Evolutionary conservation across 169 alveolate genomes (phyloP).

Genomic region (Babesia ovata): DNA sequence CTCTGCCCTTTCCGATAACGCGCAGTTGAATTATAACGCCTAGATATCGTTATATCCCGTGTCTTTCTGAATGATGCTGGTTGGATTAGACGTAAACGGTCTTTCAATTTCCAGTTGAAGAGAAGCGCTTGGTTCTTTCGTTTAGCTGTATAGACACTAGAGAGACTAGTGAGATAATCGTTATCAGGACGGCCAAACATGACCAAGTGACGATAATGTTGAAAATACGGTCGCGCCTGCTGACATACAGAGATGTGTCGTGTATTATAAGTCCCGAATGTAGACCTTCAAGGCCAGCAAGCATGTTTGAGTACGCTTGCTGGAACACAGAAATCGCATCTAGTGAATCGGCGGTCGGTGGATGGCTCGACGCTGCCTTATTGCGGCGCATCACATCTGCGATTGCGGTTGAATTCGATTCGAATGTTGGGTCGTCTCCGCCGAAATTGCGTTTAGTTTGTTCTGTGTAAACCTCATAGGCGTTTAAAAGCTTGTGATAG

Average conservation of each 20-base stretch:
- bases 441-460: neutral
- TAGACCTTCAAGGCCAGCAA: neutral
- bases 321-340: slow-evolving; percentile 26
- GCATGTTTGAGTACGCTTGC: slow-evolving; percentile 11
- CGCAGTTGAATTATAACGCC: no score
- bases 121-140: no score
- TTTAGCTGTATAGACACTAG: neutral
- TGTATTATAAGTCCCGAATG: slow-evolving; percentile 5
- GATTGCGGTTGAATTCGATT: neutral
- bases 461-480: slow-evolving; percentile 1
- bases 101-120: no score
- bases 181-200: slow-evolving; percentile 14
- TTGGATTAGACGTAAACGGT: no score
- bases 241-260: neutral
- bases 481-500: neutral
- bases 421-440: neutral
- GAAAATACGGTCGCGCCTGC: neutral
- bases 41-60: no score
- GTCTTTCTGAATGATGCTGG: no score
- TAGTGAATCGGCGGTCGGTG: neutral
- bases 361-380: neutral
- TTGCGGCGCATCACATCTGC: neutral
- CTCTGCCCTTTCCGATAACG: no score
- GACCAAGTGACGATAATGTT: neutral
- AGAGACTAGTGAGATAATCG: slow-evolving; percentile 11